Conservation (phyloP, 371 early-diverging fungal genomes). For the Rhizopus sp. region DNA sequence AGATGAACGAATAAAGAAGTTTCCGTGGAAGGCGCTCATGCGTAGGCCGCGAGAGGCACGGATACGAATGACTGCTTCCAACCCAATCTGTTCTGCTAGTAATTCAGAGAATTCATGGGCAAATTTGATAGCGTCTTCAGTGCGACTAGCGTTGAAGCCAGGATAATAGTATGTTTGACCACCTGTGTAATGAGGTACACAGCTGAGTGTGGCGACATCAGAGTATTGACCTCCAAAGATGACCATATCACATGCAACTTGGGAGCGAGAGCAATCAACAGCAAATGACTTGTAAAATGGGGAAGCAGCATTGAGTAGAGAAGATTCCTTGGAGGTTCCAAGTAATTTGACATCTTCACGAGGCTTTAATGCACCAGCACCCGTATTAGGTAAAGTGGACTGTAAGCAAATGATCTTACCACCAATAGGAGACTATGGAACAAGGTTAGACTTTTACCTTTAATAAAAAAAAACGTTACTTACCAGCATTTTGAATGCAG, state of each 20-base stretch:
- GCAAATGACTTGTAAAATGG: constrained; percentile 95
- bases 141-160: constrained; percentile 85
- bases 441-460: background rate
- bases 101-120: constrained; percentile 85
- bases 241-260: constrained; percentile 94
- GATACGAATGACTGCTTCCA: constrained; percentile 96
- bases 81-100: constrained; percentile 80
- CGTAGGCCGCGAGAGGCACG: constrained; percentile 88
- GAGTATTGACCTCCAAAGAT: constrained; percentile 87
- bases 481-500: constrained; percentile 83
- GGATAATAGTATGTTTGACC: constrained; percentile 96
- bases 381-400: constrained; percentile 80
- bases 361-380: constrained; percentile 77
- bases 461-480: constrained; percentile 5
- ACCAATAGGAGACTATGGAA: constrained; percentile 68
- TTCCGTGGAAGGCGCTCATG: constrained; percentile 92
- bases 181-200: constrained; percentile 90
- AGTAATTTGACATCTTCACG: constrained; percentile 86
- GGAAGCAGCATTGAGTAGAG: constrained; percentile 80
- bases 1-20: constrained; percentile 95
- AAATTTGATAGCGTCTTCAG: constrained; percentile 89
- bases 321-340: constrained; percentile 86
- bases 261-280: constrained; percentile 87
- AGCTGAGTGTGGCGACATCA: constrained; percentile 91
- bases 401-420: constrained; percentile 92